These are phyloP conservation scores for Zopfia rhizophila DNA, from an alignment of 2,329 filamentous ascomycete genomes.

Conservation along the genomic window DNA sequence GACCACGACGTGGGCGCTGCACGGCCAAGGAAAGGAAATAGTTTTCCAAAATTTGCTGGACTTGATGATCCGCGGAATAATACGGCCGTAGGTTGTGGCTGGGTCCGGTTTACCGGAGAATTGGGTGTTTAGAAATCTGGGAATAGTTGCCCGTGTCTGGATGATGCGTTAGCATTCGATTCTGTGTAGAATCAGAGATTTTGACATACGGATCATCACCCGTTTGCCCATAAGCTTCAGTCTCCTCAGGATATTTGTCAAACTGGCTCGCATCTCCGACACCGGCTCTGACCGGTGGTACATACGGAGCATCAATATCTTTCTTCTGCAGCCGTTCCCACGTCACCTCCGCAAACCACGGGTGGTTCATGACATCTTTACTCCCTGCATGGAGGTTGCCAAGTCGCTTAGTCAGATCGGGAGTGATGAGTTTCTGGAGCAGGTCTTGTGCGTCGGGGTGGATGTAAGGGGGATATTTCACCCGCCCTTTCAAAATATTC, in stretches of 20 bases:
- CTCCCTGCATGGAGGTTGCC: constrained; percentile 93
- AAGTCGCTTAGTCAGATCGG: constrained; percentile 92
- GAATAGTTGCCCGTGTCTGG: constrained; percentile 47
- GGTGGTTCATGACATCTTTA: constrained; percentile 92
- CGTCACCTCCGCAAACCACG: constrained; percentile 97
- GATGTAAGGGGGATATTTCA: constrained; percentile 97
- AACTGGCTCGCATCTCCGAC: constrained; percentile 97
- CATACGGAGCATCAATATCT: constrained; percentile 98
- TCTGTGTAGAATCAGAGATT: constrained; percentile 5
- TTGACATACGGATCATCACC: constrained; percentile 85
- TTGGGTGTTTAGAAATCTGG: constrained; percentile 43
- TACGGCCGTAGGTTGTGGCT: no score
- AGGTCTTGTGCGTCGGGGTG: constrained; percentile 94
- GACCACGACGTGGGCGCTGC: no score
- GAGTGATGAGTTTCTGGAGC: constrained; percentile 90
- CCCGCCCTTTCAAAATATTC: constrained; percentile 94
- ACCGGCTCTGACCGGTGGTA: constrained; percentile 92
- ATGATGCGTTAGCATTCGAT: constrained; percentile 28
- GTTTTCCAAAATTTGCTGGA: no score
- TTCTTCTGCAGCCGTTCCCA: constrained; percentile 95
- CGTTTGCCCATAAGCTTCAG: constrained; percentile 83
- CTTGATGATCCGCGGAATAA: no score
- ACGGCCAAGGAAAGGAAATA: no score
- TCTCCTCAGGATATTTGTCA: constrained; percentile 97
- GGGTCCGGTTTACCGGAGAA: no score